These are phyloP conservation scores for Talaromyces sp. DNA, from an alignment of 2,329 filamentous ascomycete genomes.

Conservation along the genomic window DNA sequence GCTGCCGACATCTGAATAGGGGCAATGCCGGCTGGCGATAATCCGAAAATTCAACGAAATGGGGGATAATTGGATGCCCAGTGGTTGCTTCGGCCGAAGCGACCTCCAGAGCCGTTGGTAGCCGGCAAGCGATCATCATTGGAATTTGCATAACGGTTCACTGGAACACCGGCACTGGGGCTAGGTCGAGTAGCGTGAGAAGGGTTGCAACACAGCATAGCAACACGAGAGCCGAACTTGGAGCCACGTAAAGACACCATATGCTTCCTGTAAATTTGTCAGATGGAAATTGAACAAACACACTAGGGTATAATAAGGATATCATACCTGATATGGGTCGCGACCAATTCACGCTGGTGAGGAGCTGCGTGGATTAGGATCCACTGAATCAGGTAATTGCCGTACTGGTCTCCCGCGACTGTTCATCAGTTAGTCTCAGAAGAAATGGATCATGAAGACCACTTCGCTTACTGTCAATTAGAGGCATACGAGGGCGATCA, in stretches of 20 bases:
- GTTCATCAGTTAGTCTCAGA: constrained; percentile 9
- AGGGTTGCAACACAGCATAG: constrained; percentile 97
- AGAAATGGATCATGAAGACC: background rate
- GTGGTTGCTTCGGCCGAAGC: constrained; percentile 30
- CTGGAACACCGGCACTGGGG: constrained; percentile 65
- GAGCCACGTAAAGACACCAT: constrained; percentile 98
- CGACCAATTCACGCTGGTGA: constrained; percentile 89
- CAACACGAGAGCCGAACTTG: constrained; percentile 96
- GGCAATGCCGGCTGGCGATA: background rate
- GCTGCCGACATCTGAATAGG: constrained; percentile 10
- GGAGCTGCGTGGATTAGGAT: constrained; percentile 82
- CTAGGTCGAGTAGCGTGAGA: constrained; percentile 83
- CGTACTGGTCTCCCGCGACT: constrained; percentile 95
- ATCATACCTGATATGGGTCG: constrained; percentile 70
- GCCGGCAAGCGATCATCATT: constrained; percentile 31
- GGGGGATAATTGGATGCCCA: constrained; percentile 32
- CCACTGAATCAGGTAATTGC: constrained; percentile 97
- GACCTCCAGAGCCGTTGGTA: constrained; percentile 33
- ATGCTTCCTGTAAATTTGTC: constrained; percentile 59
- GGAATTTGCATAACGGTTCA: constrained; percentile 54
- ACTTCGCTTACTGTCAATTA: constrained; percentile 71
- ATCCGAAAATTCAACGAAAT: constrained; percentile 25
- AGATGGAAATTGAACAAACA: constrained; percentile 9
- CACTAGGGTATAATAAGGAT: background rate
- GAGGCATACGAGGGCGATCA: constrained; percentile 87